These are phyloP conservation scores for Rhizoclosmatium globosum DNA, from an alignment of 192 early-diverging fungal genomes.

Conservation along the genomic window DNA sequence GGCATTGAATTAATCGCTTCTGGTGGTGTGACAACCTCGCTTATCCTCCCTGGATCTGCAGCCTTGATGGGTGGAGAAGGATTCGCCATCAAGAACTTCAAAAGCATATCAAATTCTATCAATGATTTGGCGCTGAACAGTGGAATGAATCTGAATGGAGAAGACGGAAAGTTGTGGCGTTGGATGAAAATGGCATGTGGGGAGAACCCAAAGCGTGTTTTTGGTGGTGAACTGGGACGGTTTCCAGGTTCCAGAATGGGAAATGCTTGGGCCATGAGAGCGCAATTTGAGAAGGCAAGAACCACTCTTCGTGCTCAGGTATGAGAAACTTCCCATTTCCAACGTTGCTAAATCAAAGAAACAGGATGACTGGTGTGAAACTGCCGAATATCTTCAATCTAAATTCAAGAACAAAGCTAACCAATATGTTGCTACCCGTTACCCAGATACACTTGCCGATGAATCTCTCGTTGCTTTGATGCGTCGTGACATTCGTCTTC, in stretches of 20 bases:
- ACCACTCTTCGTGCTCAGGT: not conserved
- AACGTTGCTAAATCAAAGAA: constrained; percentile 37
- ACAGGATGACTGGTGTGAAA: constrained; percentile 74
- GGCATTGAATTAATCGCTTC: constrained; percentile 62
- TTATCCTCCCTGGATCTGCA: constrained; percentile 77
- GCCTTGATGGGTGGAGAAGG: constrained; percentile 83
- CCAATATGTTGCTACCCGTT: constrained; percentile 50
- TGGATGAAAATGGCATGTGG: constrained; percentile 89
- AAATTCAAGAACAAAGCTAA: constrained; percentile 54
- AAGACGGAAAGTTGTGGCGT: constrained; percentile 56
- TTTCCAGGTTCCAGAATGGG: constrained; percentile 62
- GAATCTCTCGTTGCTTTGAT: constrained; percentile 73
- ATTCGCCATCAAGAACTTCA: constrained; percentile 70
- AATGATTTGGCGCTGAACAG: constrained; percentile 76
- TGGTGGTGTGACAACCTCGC: constrained; percentile 78
- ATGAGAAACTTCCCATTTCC: not conserved
- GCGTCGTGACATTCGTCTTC: constrained; percentile 71
- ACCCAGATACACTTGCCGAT: constrained; percentile 66
- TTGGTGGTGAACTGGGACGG: not conserved
- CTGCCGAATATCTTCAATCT: constrained; percentile 22
- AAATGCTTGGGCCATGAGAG: constrained; percentile 69
- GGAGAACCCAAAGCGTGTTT: constrained; percentile 74
- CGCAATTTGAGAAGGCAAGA: constrained; percentile 63
- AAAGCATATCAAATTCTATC: constrained; percentile 56
- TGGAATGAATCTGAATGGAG: constrained; percentile 39